Evolutionary conservation across 176 grass and related monocot species (phyloP), one percentile per base, ranked within the genome.

Genomic region (Oryza glumipatula): DNA sequence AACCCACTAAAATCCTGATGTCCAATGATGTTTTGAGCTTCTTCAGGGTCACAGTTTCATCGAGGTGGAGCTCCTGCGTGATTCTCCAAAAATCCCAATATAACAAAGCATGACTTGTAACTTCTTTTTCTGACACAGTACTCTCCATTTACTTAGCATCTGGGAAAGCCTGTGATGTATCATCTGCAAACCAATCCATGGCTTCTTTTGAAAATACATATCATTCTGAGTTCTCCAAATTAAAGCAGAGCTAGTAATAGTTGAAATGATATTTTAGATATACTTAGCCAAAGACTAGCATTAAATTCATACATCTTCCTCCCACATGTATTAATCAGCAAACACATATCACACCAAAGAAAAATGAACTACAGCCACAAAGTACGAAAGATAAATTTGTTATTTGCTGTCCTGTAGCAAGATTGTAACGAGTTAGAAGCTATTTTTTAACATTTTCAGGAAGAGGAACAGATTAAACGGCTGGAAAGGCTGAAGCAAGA

Each of bases 401-500:
- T 21, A 21, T 58, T 19, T 58, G 17, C 52, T 58, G 17, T 58
- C 15, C 52, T 13, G 12, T 58, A 58, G 52, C 52, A 58, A 54
- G 16, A 58, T 58, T 58, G 5, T 58, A 54, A 54, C 6, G 6
- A 21, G 15, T 58, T 19, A 58, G 17, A 58, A 58, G 33, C 14
- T 5, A 17, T 73, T 41, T 51, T 76, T 1, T 38, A 1, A 1
- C 14, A 71, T 44, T 83, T 83, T 45, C 81, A 98, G 96, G 96
- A 98, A 94, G 96, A 90, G 4, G 96, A 98, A 86, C 88, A 95
- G 46, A 83, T 90, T 30, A 98, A 92, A 83, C 89, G 96, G 28
- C 83, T 98, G n/a, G 96, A 94, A 77, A 91, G 64, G 74, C 88
- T 98, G 79, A 98, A 94, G 86, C 81, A 85, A 72, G 96, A 98